A percentile compares a stretch with the other conserved stretches of the same genome.
phyloP scores from a whole-genome alignment of 192 early-diverging fungal genomes.

The Phlyctochytrium arcticum region DNA sequence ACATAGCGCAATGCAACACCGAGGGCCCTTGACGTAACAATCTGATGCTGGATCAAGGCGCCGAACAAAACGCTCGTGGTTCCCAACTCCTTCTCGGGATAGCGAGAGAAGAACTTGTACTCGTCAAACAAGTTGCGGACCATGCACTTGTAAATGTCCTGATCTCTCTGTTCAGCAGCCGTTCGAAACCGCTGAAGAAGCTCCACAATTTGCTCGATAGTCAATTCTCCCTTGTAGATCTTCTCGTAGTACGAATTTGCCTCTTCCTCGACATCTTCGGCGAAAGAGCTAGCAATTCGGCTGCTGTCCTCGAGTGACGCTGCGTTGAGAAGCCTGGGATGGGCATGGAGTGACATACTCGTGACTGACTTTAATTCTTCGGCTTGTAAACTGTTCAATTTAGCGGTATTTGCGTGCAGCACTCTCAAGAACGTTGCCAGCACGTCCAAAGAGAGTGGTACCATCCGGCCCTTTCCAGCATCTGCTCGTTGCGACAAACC shows the following conservation, averaged over 20 bases:
- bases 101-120: conserved; percentile 90
- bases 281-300: conserved; percentile 36
- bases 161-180: conserved; percentile 68
- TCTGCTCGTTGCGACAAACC: neutral
- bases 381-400: conserved; percentile 58
- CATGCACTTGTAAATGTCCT: conserved; percentile 85
- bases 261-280: conserved; percentile 73
- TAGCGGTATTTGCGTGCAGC: conserved; percentile 43
- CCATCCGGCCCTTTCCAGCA: conserved; percentile 23
- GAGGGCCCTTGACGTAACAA: conserved; percentile 73
- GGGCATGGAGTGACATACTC: conserved; percentile 41
- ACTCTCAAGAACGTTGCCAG: conserved; percentile 65
- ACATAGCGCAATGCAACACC: conserved; percentile 89
- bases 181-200: conserved; percentile 75
- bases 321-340: conserved; percentile 33
- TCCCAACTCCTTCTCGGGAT: conserved; percentile 86
- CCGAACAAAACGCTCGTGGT: conserved; percentile 92
- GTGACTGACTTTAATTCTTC: conserved; percentile 58
- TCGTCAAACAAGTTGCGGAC: conserved; percentile 94
- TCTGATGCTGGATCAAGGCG: conserved; percentile 79
- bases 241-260: conserved; percentile 71
- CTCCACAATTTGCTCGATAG: conserved; percentile 81
- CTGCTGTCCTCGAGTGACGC: conserved; percentile 26
- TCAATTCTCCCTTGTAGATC: conserved; percentile 74
- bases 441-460: conserved; percentile 62